Conservation (phyloP, 768 basidiomycete species). For the Botryobasidium botryosum region DNA sequence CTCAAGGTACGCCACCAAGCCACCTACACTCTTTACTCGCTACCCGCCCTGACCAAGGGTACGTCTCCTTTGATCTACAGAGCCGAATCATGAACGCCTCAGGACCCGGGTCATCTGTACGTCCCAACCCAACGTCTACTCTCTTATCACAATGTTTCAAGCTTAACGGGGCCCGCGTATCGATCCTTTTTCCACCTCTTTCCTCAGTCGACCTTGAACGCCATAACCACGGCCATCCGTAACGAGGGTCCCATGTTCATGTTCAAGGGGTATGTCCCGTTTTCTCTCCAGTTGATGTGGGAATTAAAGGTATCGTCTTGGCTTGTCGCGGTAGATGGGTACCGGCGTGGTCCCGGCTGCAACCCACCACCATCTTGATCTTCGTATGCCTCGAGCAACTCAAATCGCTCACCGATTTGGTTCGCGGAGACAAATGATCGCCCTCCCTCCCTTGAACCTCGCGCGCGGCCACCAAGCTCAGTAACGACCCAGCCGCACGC, state of each 20-base stretch:
- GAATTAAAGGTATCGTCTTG: neutral
- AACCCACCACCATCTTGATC: conserved; percentile 77
- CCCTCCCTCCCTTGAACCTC: no score
- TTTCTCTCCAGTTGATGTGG: neutral
- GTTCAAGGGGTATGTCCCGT: conserved; percentile 45
- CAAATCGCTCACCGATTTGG: conserved; percentile 5
- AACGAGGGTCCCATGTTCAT: conserved; percentile 76
- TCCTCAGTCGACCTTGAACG: conserved; percentile 45
- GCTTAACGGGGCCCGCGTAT: neutral
- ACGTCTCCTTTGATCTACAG: conserved; percentile 19
- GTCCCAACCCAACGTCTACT: conserved; percentile 16
- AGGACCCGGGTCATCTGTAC: conserved; percentile 57
- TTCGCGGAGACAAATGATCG: neutral
- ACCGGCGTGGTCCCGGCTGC: conserved; percentile 70
- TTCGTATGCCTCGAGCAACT: conserved; percentile 55
- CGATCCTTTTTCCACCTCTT: neutral
- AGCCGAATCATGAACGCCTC: conserved; percentile 83
- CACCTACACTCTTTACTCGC: no score
- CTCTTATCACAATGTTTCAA: neutral
- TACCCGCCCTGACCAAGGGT: no score
- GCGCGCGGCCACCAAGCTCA: no score
- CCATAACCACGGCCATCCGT: conserved; percentile 48
- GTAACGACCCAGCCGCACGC: no score
- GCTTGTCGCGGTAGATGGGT: conserved; percentile 35
- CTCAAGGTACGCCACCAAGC: conserved; percentile 43